Conservation (phyloP, 2,329 filamentous ascomycete genomes). For the Fusarium irregulare region DNA sequence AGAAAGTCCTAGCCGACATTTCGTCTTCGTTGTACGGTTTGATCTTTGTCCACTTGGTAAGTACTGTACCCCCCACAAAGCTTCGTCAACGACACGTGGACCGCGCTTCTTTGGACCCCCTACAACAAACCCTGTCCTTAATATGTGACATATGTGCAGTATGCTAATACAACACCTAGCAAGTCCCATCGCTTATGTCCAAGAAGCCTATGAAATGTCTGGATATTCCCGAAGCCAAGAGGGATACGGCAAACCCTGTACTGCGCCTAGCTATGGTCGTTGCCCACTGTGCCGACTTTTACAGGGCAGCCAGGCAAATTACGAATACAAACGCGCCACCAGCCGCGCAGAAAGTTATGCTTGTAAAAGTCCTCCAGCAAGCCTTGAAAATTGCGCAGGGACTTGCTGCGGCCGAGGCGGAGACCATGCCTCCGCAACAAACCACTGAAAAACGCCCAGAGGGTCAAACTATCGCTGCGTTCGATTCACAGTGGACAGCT, state of each 20-base stretch:
- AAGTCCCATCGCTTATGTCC: conserved; percentile 19
- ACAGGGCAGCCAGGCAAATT: conserved; percentile 13
- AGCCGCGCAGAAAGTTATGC: background rate
- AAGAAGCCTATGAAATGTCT: conserved; percentile 21
- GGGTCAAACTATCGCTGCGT: background rate
- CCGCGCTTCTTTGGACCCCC: too few relatives aligned
- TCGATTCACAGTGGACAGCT: conserved; percentile 17
- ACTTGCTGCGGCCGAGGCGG: background rate
- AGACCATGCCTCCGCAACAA: conserved; percentile 5
- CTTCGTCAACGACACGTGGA: too few relatives aligned
- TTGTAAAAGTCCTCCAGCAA: conserved; percentile 4
- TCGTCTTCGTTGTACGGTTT: conserved; percentile 5
- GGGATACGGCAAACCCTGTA: conserved; percentile 1
- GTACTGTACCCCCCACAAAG: too few relatives aligned
- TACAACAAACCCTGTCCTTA: background rate
- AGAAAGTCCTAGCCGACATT: conserved; percentile 11
- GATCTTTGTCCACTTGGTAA: conserved; percentile 29
- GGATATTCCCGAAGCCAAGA: background rate
- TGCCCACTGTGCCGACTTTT: conserved; percentile 23
- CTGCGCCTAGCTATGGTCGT: conserved; percentile 13
- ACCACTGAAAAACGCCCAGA: conserved; percentile 2
- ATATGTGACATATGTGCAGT: background rate
- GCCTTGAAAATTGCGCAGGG: conserved; percentile 6
- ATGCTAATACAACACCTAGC: conserved; percentile 5
- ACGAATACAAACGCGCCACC: background rate